phyloP scores from a whole-genome alignment of 192 early-diverging fungal species.

The Haplosporangium gracile region DNA sequence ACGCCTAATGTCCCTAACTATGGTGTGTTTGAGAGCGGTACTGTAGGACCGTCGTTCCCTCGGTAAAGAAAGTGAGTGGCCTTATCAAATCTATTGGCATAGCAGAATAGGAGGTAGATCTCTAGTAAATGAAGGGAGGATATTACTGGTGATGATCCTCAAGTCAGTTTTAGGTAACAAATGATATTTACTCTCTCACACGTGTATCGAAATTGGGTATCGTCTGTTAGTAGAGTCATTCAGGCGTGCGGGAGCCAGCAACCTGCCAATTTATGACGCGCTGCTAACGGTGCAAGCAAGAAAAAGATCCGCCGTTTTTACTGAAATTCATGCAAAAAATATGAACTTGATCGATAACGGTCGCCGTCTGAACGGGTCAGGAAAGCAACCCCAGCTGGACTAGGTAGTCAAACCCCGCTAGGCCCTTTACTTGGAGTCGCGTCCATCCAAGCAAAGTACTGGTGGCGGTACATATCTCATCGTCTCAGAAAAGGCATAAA shows the following conservation, averaged over 20 bases:
- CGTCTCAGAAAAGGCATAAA: not conserved
- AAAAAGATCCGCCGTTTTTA: constrained; percentile 5
- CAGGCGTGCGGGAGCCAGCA: too few relatives aligned
- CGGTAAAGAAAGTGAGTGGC: too few relatives aligned
- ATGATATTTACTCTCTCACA: too few relatives aligned
- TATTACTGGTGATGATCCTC: too few relatives aligned
- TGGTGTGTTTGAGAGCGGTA: not conserved
- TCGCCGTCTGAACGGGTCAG: not conserved
- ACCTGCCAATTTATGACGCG: not conserved
- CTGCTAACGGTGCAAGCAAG: too few relatives aligned
- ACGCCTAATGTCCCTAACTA: not conserved
- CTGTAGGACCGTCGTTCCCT: too few relatives aligned
- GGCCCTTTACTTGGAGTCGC: not conserved
- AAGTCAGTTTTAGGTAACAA: too few relatives aligned
- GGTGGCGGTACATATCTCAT: not conserved
- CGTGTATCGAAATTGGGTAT: too few relatives aligned
- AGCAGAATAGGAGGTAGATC: too few relatives aligned
- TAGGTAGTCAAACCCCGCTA: not conserved
- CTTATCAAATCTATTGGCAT: too few relatives aligned
- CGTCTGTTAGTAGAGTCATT: too few relatives aligned
- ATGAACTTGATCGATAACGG: not conserved
- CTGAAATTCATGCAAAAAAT: not conserved
- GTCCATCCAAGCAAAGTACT: not conserved
- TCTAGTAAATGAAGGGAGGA: too few relatives aligned
- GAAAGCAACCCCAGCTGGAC: not conserved